Conservation (phyloP, 2,329 filamentous ascomycete genomes). For the Neopestalotiopsis rosae region DNA sequence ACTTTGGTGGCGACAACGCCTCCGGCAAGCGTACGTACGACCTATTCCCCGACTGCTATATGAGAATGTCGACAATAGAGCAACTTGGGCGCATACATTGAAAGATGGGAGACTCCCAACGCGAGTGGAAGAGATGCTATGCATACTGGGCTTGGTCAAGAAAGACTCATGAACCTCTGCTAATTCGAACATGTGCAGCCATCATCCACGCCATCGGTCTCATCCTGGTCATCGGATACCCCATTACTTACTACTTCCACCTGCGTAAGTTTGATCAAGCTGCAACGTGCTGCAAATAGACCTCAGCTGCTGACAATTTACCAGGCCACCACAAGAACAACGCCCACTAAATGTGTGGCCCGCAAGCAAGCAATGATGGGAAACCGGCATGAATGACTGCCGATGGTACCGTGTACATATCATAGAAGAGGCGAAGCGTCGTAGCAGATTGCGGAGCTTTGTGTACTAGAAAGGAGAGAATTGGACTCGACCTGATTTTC, state of each 20-base stretch:
- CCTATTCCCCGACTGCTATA: background rate
- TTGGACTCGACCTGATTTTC: constrained; percentile 16
- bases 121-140: background rate
- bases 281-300: background rate
- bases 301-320: constrained; percentile 19
- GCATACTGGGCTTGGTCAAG: background rate
- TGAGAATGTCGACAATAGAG: background rate
- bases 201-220: constrained; percentile 84
- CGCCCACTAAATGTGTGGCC: constrained; percentile 73
- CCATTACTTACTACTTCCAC: constrained; percentile 99
- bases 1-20: constrained; percentile 90
- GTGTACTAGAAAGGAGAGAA: constrained; percentile 24
- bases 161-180: background rate
- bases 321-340: constrained; percentile 99
- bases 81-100: background rate
- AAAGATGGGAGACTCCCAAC: background rate
- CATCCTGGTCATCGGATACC: constrained; percentile 85
- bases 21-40: constrained; percentile 80
- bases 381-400: constrained; percentile 6
- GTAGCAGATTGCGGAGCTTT: constrained; percentile 17
- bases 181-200: constrained; percentile 59
- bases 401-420: constrained; percentile 13
- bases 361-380: background rate
- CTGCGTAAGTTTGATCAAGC: constrained; percentile 72
- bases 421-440: constrained; percentile 20